Evolutionary conservation across 202 grass and related monocot genomes (phyloP), one percentile per base, ranked within the genome.

Genomic region (Carex sylvatica): DNA sequence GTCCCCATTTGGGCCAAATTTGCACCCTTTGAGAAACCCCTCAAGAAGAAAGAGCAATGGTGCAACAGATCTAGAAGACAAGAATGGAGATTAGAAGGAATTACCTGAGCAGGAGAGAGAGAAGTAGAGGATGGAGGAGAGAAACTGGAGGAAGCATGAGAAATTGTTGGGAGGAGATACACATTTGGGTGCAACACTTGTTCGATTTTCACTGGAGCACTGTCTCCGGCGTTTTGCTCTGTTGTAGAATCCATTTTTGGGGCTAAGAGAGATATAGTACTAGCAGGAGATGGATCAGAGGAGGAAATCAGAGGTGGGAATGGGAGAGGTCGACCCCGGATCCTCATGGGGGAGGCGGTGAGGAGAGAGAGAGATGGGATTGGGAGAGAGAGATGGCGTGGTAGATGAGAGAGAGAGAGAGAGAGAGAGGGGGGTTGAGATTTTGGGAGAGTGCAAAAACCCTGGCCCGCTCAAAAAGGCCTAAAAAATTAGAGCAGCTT

Each of bases 241-340:
- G 20, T 65, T 19, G 79, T 19, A 82, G 64, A 65, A 20, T 82
- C 63, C 35, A 22, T 35, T 20, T 69, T 36, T 10, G 59, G 80
- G 23, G 56, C 20, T 30, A 63, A 31, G 20, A 58, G 54, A 38
- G 54, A 68, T 0, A 58, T 53, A 65, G 84, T 26, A 18, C 64
- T 30, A 84, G 87, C 82, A 65, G 84, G 80, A 42, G 62, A 85
- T 23, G 89, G 92, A 91, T 91, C 84, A 87, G 87, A 63, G 10
- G 61, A 65, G 24, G 11, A 69, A 31, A 64, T 79, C 33, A 30
- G 85, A 83, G 73, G 40, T 9, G 85, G 62, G 15, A 68, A 46
- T 64, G 61, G 18, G 64, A 87, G 92, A 47, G 85, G 85, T 82
- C 87, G 26, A 76, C 89, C 64, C 85, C 92, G 88, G 87, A 94